These are phyloP conservation scores for Beauveria varroae DNA, from an alignment of 2,329 filamentous ascomycete species.

Conservation along the genomic window DNA sequence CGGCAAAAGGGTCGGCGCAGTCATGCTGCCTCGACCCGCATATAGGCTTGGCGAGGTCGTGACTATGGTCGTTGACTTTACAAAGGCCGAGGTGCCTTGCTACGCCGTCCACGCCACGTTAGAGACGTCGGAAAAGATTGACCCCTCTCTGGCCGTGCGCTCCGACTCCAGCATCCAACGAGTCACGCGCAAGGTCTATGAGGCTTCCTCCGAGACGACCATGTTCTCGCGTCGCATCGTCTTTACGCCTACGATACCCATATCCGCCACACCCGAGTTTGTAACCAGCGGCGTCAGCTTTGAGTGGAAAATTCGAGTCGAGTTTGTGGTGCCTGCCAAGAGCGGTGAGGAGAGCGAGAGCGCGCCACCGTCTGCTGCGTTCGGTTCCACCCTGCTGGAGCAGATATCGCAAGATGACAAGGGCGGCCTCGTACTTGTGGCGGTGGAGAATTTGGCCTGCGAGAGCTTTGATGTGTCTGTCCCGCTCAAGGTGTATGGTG, in stretches of 20 bases:
- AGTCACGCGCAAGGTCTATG: conserved; percentile 76
- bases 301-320: conserved; percentile 82
- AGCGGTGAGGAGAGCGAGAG: conserved; percentile 19
- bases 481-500: conserved; percentile 72
- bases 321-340: conserved; percentile 76
- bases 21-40: conserved; percentile 80
- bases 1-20: conserved; percentile 82
- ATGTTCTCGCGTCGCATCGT: conserved; percentile 72
- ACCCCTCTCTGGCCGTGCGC: conserved; percentile 70
- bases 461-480: conserved; percentile 90
- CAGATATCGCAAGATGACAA: conserved; percentile 72
- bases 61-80: conserved; percentile 77
- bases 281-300: conserved; percentile 81
- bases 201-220: conserved; percentile 70
- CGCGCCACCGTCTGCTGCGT: conserved; percentile 15
- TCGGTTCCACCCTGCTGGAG: conserved; percentile 56
- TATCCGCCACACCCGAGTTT: conserved; percentile 80
- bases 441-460: conserved; percentile 68
- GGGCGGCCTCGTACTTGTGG: conserved; percentile 64
- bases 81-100: conserved; percentile 67
- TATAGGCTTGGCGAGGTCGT: conserved; percentile 87
- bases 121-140: conserved; percentile 80
- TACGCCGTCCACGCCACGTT: conserved; percentile 80
- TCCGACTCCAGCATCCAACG: conserved; percentile 80
- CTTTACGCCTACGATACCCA: conserved; percentile 78